Conservation (phyloP, 352 stramenopile genomes). For the Elongisporangium undulatum region DNA sequence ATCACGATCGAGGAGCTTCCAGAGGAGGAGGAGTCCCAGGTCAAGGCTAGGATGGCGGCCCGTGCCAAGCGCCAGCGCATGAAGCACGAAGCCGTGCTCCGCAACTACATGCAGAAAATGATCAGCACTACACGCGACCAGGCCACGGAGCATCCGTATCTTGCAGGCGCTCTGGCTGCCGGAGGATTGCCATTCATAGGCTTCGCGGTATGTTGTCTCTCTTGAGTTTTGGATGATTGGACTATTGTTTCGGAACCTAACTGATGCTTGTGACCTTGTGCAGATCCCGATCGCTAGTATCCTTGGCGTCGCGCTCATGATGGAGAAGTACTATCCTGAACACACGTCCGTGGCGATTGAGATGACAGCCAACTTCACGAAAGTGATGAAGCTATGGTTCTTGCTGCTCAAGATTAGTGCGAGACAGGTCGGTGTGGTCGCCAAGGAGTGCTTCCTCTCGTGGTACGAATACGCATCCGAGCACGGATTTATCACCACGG, state of each 20-base stretch:
- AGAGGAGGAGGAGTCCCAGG: slow-evolving; percentile 12
- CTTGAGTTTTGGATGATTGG: not conserved
- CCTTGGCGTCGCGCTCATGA: slow-evolving; percentile 58
- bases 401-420: slow-evolving; percentile 74
- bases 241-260: not conserved
- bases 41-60: slow-evolving; percentile 1
- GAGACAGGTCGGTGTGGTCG: slow-evolving; percentile 59
- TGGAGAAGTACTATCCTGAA: slow-evolving; percentile 81
- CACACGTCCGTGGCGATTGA: slow-evolving; percentile 63
- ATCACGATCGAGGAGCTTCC: slow-evolving; percentile 79
- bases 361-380: slow-evolving; percentile 65
- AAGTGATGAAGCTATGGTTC: slow-evolving; percentile 69
- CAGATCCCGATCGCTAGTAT: slow-evolving; percentile 73
- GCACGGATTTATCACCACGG: slow-evolving; percentile 65
- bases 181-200: slow-evolving; percentile 72
- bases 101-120: slow-evolving; percentile 43
- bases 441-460: slow-evolving; percentile 56
- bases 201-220: slow-evolving; percentile 37
- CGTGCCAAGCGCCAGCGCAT: slow-evolving; percentile 14
- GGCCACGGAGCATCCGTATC: slow-evolving; percentile 50
- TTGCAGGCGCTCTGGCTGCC: slow-evolving; percentile 53
- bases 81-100: slow-evolving; percentile 34
- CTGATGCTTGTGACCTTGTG: not conserved
- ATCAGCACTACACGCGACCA: slow-evolving; percentile 29
- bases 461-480: slow-evolving; percentile 68